Percentiles rank a stretch among this genome's conserved stretches.
phyloP scores from a whole-genome alignment of 2,329 filamentous ascomycete species.

The Fusarium agapanthi region DNA sequence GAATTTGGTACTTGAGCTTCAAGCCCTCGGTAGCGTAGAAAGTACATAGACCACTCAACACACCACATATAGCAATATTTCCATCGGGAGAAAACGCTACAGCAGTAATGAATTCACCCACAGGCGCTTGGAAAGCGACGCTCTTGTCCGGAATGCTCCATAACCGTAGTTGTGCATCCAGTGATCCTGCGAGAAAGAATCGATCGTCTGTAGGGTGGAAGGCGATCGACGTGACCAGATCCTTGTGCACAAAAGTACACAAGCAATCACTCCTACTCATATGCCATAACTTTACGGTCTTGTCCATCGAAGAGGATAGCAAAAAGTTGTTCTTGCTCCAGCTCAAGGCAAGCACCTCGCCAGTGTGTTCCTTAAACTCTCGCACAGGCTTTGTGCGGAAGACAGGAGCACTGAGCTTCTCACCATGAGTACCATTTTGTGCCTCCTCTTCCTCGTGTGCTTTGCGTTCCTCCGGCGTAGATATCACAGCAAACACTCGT shows the following conservation, averaged over 20 bases:
- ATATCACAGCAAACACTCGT: constrained; percentile 88
- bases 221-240: constrained; percentile 92
- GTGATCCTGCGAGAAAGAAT: constrained; percentile 93
- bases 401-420: constrained; percentile 86
- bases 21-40: constrained; percentile 95
- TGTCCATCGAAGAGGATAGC: constrained; percentile 96
- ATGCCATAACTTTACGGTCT: constrained; percentile 95
- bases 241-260: constrained; percentile 92
- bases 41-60: constrained; percentile 83
- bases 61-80: constrained; percentile 86
- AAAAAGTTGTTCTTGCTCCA: constrained; percentile 99
- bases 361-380: constrained; percentile 84
- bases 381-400: constrained; percentile 81
- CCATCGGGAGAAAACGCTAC: constrained; percentile 95
- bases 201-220: constrained; percentile 96
- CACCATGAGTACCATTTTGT: constrained; percentile 49
- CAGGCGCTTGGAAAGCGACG: constrained; percentile 81
- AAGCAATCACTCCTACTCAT: constrained; percentile 84
- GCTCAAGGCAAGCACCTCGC: constrained; percentile 88
- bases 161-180: constrained; percentile 86
- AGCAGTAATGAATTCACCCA: constrained; percentile 90
- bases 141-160: constrained; percentile 98
- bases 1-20: constrained; percentile 84
- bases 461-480: constrained; percentile 80
- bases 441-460: constrained; percentile 72